Evolutionary conservation across 345 rosid genomes (phyloP).

Genomic region (Kernera saxatilis): DNA sequence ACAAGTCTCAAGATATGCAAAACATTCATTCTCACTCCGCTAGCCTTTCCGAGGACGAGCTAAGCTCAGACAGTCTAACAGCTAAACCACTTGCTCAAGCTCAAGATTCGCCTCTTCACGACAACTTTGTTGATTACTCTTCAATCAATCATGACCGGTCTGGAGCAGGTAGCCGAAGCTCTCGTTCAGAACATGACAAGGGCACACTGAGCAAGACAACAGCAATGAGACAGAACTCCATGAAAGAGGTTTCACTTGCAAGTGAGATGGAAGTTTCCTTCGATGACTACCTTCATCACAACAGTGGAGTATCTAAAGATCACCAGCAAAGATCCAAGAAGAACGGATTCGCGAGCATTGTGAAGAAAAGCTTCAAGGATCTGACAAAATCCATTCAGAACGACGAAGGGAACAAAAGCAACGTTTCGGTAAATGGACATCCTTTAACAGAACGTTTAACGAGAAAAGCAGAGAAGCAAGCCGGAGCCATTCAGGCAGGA

Average conservation of each 20-base stretch:
- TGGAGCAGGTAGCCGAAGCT: constrained; percentile 81
- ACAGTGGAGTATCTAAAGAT: constrained; percentile 58
- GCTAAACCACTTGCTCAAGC: constrained; percentile 42
- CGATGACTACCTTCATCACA: constrained; percentile 47
- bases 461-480: constrained; percentile 71
- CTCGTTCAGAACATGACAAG: constrained; percentile 80
- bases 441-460: constrained; percentile 49
- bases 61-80: constrained; percentile 45
- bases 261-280: constrained; percentile 78
- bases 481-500: constrained; percentile 81
- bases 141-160: constrained; percentile 43
- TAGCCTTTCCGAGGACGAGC: constrained; percentile 54
- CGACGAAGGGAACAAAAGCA: constrained; percentile 52
- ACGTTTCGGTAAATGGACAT: constrained; percentile 62
- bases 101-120: constrained; percentile 66
- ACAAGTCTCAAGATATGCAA: constrained; percentile 59
- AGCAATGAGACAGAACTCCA: constrained; percentile 61
- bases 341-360: constrained; percentile 57
- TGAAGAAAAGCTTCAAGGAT: constrained; percentile 84
- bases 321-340: constrained; percentile 43
- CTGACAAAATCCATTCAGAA: constrained; percentile 57
- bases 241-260: constrained; percentile 60
- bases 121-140: constrained; percentile 66
- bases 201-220: constrained; percentile 40
- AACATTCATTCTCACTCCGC: constrained; percentile 60